Conservation (phyloP, 164 flowering plant species). For the Buxus sempervirens region DNA sequence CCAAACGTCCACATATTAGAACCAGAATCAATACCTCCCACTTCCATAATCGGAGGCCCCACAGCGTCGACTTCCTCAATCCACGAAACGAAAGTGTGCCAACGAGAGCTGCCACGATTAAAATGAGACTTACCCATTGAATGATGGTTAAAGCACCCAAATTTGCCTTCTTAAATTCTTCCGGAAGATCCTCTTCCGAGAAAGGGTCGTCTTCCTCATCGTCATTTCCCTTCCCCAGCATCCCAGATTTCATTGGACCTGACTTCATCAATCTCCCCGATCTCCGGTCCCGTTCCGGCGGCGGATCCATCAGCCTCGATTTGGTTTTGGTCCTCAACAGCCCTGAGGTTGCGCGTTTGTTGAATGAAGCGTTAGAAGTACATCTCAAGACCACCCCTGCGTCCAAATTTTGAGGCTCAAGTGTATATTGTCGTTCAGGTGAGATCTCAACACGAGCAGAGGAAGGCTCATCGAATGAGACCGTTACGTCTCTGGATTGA, state of each 20-base stretch:
- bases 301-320: constrained; percentile 46
- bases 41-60: constrained; percentile 51
- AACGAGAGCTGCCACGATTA: constrained; percentile 31
- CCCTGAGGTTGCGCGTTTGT: constrained; percentile 14
- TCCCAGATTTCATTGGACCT: constrained; percentile 32
- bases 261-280: constrained; percentile 14
- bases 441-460: background rate
- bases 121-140: constrained; percentile 47
- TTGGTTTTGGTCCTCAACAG: constrained; percentile 19
- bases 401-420: background rate
- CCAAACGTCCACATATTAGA: constrained; percentile 57
- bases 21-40: constrained; percentile 59
- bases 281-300: constrained; percentile 10
- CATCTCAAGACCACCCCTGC: constrained; percentile 26
- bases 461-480: background rate
- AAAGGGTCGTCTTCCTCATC: constrained; percentile 58
- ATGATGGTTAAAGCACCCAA: constrained; percentile 19
- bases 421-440: too few species aligned
- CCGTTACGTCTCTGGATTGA: background rate
- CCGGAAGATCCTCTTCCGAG: constrained; percentile 43
- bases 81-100: constrained; percentile 31
- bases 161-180: constrained; percentile 27
- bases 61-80: constrained; percentile 18
- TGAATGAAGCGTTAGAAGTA: constrained; percentile 29
- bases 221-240: constrained; percentile 23